These are phyloP conservation scores for Hymenoscyphus occultus DNA, from an alignment of 2,329 filamentous ascomycete species.

Conservation along the genomic window DNA sequence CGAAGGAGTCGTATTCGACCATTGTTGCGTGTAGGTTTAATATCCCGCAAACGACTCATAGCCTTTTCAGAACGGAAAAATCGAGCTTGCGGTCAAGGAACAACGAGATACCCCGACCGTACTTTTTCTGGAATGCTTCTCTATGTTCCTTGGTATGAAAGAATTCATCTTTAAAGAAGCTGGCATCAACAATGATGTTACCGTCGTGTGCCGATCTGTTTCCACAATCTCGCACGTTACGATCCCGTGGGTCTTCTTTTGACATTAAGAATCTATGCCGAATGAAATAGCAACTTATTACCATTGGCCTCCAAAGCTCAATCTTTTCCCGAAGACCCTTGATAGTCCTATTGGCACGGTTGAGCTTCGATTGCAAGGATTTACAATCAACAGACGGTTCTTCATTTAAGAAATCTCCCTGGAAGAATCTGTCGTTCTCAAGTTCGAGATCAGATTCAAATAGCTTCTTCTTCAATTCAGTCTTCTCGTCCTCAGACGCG, in stretches of 20 bases:
- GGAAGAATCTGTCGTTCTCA: too few relatives aligned
- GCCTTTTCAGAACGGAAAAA: too few relatives aligned
- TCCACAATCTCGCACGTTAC: background rate
- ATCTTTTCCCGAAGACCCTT: background rate
- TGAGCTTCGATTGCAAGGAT: too few relatives aligned
- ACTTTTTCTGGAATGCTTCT: background rate
- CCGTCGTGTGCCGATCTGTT: background rate
- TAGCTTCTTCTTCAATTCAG: background rate
- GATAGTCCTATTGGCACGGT: background rate
- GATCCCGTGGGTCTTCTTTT: background rate
- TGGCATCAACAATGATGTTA: background rate
- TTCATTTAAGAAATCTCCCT: too few relatives aligned
- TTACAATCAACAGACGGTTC: too few relatives aligned
- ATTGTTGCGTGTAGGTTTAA: too few relatives aligned
- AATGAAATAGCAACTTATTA: background rate
- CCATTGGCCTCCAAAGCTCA: background rate
- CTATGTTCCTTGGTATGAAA: background rate
- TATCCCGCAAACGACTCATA: too few relatives aligned
- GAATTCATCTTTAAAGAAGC: background rate
- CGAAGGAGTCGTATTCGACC: too few relatives aligned
- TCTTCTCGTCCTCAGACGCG: background rate
- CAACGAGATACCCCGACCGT: too few relatives aligned
- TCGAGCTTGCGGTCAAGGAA: too few relatives aligned
- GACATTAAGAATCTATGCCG: background rate
- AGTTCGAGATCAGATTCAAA: too few relatives aligned